These are phyloP conservation scores for Elasticomyces elasticus DNA, from an alignment of 495 filamentous ascomycete genomes.

Conservation along the genomic window DNA sequence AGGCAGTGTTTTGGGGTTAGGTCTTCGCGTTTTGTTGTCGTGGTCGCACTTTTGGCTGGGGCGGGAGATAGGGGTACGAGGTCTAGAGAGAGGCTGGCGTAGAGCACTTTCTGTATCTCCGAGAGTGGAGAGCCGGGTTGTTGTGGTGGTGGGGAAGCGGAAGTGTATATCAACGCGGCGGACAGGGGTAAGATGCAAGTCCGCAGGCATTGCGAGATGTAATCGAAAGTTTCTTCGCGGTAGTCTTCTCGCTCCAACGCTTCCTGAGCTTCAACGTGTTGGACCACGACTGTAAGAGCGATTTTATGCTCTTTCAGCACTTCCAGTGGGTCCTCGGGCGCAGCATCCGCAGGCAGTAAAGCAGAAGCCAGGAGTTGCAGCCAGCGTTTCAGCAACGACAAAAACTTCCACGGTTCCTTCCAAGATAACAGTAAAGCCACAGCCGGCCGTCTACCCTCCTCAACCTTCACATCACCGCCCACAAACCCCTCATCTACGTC, in stretches of 20 bases:
- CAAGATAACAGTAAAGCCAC: slow-evolving; percentile 13
- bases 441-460: slow-evolving; percentile 1
- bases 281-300: slow-evolving; percentile 10
- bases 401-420: slow-evolving; percentile 18
- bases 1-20: slow-evolving; percentile 79
- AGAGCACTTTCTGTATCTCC: slow-evolving; percentile 19
- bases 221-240: slow-evolving; percentile 23
- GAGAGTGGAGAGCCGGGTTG: slow-evolving; percentile 13
- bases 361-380: slow-evolving; percentile 10
- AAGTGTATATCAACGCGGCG: slow-evolving; percentile 18
- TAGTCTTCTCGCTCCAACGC: slow-evolving; percentile 19
- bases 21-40: slow-evolving; percentile 2
- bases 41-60: slow-evolving; percentile 4
- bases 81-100: slow-evolving; percentile 9
- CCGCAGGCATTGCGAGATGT: slow-evolving; percentile 22
- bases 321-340: slow-evolving; percentile 12
- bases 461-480: background rate
- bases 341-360: background rate
- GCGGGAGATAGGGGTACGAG: slow-evolving; percentile 11
- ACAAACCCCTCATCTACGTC: slow-evolving; percentile 1
- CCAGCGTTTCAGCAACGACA: slow-evolving; percentile 8
- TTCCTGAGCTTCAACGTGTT: slow-evolving; percentile 20
- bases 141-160: slow-evolving; percentile 3
- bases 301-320: slow-evolving; percentile 16
- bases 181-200: slow-evolving; percentile 18